A percentile compares a stretch with the other conserved stretches of the same genome.
phyloP scores from a whole-genome alignment of 2,329 filamentous ascomycete species.

The Alternaria metachromatica region DNA sequence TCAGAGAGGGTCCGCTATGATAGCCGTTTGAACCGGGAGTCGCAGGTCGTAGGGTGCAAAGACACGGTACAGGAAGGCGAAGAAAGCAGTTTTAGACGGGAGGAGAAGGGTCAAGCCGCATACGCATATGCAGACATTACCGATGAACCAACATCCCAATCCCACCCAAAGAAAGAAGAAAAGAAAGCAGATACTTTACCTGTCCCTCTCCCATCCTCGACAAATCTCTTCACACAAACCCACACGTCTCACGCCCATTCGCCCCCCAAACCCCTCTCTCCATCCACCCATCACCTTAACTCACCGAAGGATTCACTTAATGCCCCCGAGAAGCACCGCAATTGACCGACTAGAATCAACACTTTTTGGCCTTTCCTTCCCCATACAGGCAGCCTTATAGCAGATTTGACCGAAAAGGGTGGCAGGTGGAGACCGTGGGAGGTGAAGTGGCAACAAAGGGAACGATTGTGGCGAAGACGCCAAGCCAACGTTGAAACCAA shows the following conservation, averaged over 20 bases:
- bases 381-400: background rate
- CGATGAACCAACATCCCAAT: background rate
- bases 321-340: constrained; percentile 14
- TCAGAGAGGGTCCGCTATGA: background rate
- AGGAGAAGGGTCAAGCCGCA: background rate
- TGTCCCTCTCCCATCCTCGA: background rate
- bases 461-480: background rate
- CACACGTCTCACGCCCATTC: background rate
- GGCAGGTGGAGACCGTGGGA: background rate
- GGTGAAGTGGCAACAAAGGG: background rate
- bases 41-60: background rate
- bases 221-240: background rate
- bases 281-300: background rate
- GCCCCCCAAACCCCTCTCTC: background rate
- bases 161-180: background rate
- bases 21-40: background rate
- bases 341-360: constrained; percentile 18
- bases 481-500: background rate
- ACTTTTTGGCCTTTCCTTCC: constrained; percentile 9
- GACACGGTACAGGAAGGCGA: background rate
- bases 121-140: background rate
- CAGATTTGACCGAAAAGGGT: background rate
- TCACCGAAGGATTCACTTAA: constrained; percentile 8
- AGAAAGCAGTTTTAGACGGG: background rate
- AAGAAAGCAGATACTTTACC: background rate